phyloP scores from a whole-genome alignment of 2,329 filamentous ascomycete species.

The Sporothrix mexicana region DNA sequence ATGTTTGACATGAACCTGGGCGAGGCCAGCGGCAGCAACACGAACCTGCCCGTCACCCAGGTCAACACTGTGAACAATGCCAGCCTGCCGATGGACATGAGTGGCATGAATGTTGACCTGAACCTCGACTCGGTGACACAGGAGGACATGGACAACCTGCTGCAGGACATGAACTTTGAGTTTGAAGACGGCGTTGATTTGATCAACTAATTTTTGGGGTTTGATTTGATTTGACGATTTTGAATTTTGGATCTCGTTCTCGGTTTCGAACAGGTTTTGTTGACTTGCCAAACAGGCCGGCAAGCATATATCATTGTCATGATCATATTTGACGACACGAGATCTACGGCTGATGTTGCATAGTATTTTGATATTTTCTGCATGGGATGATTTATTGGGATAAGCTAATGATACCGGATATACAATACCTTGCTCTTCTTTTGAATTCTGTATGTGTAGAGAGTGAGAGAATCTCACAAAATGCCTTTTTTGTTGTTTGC shows the following conservation, averaged over 20 bases:
- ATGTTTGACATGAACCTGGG: conserved; percentile 20
- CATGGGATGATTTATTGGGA: conserved; percentile 11
- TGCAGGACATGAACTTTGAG: conserved; percentile 54
- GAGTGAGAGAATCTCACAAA: too few relatives aligned
- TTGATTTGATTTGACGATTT: background rate
- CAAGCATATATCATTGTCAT: background rate
- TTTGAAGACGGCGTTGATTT: conserved; percentile 41
- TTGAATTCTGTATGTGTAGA: too few relatives aligned
- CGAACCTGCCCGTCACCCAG: background rate
- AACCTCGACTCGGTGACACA: conserved; percentile 42
- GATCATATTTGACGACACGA: too few relatives aligned
- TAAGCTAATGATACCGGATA: conserved; percentile 3
- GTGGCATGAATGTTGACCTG: conserved; percentile 45
- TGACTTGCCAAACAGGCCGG: background rate
- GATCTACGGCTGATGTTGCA: background rate
- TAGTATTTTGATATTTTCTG: conserved; percentile 6
- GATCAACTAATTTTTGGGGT: conserved; percentile 33
- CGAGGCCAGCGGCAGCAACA: background rate
- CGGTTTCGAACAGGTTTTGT: background rate
- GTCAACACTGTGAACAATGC: conserved; percentile 13
- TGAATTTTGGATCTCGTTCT: background rate
- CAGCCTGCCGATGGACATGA: conserved; percentile 21
- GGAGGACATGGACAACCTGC: conserved; percentile 49
- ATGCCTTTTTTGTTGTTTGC: background rate
- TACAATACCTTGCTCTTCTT: background rate